Conservation (phyloP, 2,329 filamentous ascomycete genomes). For the Venturia pyrina region DNA sequence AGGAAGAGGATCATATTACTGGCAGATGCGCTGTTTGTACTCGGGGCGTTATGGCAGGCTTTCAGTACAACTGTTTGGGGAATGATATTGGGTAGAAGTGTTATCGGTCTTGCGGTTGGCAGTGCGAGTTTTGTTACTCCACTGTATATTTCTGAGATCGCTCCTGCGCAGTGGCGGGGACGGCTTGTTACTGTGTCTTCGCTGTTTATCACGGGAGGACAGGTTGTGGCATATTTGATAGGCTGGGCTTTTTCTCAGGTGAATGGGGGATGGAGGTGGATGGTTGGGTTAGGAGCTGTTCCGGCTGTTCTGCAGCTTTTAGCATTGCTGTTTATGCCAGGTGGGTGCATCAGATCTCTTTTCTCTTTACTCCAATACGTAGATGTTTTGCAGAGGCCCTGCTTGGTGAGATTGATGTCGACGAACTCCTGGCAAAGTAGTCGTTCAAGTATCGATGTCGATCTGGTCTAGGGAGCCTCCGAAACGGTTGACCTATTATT, state of each 20-base stretch:
- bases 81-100: constrained; percentile 59
- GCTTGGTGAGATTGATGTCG: background rate
- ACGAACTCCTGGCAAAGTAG: background rate
- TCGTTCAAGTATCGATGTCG: background rate
- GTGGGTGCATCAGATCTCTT: background rate
- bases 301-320: constrained; percentile 64
- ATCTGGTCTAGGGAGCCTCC: background rate
- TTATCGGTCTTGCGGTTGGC: constrained; percentile 65
- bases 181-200: constrained; percentile 72
- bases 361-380: background rate
- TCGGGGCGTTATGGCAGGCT: constrained; percentile 58
- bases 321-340: constrained; percentile 61
- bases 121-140: constrained; percentile 75
- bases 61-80: constrained; percentile 43
- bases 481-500: background rate
- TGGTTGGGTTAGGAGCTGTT: constrained; percentile 74
- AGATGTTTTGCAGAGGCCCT: background rate
- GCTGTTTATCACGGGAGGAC: constrained; percentile 76
- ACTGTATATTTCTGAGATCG: constrained; percentile 79
- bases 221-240: constrained; percentile 77
- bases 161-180: constrained; percentile 66
- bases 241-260: constrained; percentile 62
- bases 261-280: constrained; percentile 70
- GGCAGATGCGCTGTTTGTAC: constrained; percentile 52
- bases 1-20: constrained; percentile 72